These are phyloP conservation scores for Coniferiporia sulphurascens DNA, from an alignment of 1,284 basidiomycete species.

Conservation along the genomic window DNA sequence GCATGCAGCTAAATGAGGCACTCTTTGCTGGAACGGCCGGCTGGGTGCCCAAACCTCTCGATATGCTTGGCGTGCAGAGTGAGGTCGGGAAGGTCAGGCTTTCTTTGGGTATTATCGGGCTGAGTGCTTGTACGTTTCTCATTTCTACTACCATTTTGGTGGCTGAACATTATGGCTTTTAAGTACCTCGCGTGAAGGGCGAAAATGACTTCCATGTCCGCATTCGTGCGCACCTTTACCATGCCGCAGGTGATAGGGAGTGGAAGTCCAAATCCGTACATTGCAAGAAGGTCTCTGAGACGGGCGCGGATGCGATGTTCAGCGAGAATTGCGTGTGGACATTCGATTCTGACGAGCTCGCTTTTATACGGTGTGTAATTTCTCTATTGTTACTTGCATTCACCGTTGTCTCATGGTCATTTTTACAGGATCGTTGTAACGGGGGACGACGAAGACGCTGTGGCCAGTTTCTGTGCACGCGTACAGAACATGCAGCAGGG, in stretches of 20 bases:
- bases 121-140: conserved; percentile 40
- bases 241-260: conserved; percentile 31
- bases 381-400: conserved; percentile 4
- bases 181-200: conserved; percentile 39
- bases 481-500: conserved; percentile 40
- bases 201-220: conserved; percentile 36
- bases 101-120: conserved; percentile 37
- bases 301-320: conserved; percentile 42
- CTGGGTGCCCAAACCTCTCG: conserved; percentile 49
- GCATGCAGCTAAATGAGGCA: conserved; percentile 56
- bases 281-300: conserved; percentile 26
- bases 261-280: conserved; percentile 40
- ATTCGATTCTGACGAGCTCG: conserved; percentile 43
- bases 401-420: neutral
- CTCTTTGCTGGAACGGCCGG: conserved; percentile 57
- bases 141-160: conserved; percentile 4
- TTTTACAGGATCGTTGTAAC: conserved; percentile 26
- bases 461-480: conserved; percentile 48
- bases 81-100: conserved; percentile 27
- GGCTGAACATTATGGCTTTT: neutral
- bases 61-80: conserved; percentile 26
- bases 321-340: conserved; percentile 43
- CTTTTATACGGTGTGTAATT: conserved; percentile 42
- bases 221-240: conserved; percentile 39
- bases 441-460: conserved; percentile 38